These are phyloP conservation scores for Martiniozyma asiatica DNA, from an alignment of 1,139 yeast genomes.

Conservation along the genomic window DNA sequence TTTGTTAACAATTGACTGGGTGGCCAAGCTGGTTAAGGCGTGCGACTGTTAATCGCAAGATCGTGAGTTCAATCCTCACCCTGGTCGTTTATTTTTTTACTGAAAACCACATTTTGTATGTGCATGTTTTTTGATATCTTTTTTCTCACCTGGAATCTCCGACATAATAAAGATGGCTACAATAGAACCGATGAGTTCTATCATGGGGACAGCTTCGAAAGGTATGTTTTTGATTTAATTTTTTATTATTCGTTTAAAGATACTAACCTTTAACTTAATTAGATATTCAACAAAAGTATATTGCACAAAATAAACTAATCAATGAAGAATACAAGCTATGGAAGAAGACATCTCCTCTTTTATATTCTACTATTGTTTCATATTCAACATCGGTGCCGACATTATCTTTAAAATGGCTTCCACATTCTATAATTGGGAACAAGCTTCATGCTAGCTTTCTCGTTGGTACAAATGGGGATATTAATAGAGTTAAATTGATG, in stretches of 20 bases:
- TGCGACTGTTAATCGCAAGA: slow-evolving; percentile 16
- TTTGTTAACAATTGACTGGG: slow-evolving; percentile 7
- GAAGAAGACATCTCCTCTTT: slow-evolving; percentile 89
- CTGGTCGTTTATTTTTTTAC: slow-evolving; percentile 9
- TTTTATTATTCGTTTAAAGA: too few species aligned
- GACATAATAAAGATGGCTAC: too few species aligned
- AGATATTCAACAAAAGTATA: slow-evolving; percentile 27
- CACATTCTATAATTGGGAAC: slow-evolving; percentile 27
- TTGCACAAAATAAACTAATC: slow-evolving; percentile 36
- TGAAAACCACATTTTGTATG: too few species aligned
- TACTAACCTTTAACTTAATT: slow-evolving; percentile 1
- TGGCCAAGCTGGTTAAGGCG: slow-evolving; percentile 15
- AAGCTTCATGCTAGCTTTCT: slow-evolving; percentile 32
- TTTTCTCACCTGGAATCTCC: too few species aligned
- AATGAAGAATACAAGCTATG: slow-evolving; percentile 80
- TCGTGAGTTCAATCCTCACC: slow-evolving; percentile 15
- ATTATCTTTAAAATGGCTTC: slow-evolving; percentile 37
- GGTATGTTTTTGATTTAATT: too few species aligned
- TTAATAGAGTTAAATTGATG: slow-evolving; percentile 35
- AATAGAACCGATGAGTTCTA: too few species aligned
- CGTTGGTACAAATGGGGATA: slow-evolving; percentile 37
- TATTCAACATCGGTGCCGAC: slow-evolving; percentile 55
- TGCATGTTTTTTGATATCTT: too few species aligned
- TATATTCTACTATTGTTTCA: slow-evolving; percentile 70
- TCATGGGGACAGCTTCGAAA: too few species aligned